A percentile compares a stretch with the other conserved stretches of the same genome.
Conservation (phyloP, 2,329 filamentous ascomycete species). For the Calonectria henricotiae region DNA sequence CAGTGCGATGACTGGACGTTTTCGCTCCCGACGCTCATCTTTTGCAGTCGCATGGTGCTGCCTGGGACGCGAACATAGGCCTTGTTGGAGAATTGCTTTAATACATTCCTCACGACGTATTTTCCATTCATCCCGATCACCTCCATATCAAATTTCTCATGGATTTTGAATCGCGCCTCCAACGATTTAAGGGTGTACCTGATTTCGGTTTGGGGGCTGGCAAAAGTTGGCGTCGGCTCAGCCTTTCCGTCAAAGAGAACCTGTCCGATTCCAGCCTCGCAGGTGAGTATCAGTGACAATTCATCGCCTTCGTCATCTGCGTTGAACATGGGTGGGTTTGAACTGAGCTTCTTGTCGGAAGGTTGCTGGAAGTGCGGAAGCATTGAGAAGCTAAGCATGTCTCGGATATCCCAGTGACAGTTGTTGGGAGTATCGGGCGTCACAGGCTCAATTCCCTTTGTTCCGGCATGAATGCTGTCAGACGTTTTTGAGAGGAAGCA, state of each 20-base stretch:
- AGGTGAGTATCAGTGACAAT: background rate
- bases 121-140: constrained; percentile 63
- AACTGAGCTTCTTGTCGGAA: constrained; percentile 64
- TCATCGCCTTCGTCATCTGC: constrained; percentile 1
- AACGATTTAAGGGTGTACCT: constrained; percentile 3
- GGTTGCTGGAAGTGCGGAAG: constrained; percentile 80
- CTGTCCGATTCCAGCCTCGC: constrained; percentile 29
- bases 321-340: constrained; percentile 35
- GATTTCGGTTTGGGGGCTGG: background rate
- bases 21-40: constrained; percentile 55
- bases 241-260: constrained; percentile 11
- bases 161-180: constrained; percentile 11
- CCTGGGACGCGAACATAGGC: constrained; percentile 60
- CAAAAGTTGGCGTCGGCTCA: background rate
- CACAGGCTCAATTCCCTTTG: constrained; percentile 41
- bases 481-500: constrained; percentile 59
- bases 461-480: constrained; percentile 52
- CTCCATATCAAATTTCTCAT: constrained; percentile 53
- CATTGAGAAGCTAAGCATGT: constrained; percentile 77
- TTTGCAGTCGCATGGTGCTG: constrained; percentile 58
- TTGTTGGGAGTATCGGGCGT: constrained; percentile 66
- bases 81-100: constrained; percentile 54
- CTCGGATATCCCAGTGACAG: constrained; percentile 79
- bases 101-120: constrained; percentile 55
- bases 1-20: constrained; percentile 43